Percentiles rank a stretch among this genome's conserved stretches.
phyloP scores from a whole-genome alignment of 805 yeast species.

The Saccharomycopsis sp. region DNA sequence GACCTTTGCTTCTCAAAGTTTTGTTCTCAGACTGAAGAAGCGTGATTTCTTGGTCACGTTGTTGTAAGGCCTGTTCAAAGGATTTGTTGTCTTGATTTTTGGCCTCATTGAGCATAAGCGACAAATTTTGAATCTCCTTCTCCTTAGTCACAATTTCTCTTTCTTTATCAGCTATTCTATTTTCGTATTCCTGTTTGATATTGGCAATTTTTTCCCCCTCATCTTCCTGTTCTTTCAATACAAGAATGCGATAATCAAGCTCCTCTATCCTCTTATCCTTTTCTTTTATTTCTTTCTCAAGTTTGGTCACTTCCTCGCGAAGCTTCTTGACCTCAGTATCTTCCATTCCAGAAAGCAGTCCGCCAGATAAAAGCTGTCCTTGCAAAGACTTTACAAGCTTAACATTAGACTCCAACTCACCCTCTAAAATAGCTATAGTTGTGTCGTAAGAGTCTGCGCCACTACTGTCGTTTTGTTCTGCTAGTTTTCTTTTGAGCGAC shows the following conservation, averaged over 20 bases:
- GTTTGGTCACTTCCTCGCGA: not conserved
- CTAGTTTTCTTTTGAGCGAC: not conserved
- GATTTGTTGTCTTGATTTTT: slow-evolving; percentile 1
- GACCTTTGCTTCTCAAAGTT: not conserved
- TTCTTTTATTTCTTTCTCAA: not conserved
- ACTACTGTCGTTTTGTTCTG: not conserved
- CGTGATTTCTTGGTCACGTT: not conserved
- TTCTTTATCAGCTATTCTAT: slow-evolving; percentile 8
- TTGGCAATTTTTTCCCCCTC: slow-evolving; percentile 22
- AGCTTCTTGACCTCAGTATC: not conserved
- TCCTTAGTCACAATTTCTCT: slow-evolving; percentile 6
- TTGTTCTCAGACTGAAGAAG: not conserved
- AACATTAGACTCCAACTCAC: not conserved
- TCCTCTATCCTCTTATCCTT: not conserved
- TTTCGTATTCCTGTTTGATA: slow-evolving; percentile 2
- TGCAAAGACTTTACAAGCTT: not conserved
- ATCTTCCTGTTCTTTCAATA: too few relatives aligned
- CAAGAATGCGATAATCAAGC: too few relatives aligned
- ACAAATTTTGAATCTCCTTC: slow-evolving; percentile 1
- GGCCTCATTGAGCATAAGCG: not conserved
- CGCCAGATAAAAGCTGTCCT: not conserved
- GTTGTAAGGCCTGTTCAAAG: not conserved
- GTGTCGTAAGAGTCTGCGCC: not conserved
- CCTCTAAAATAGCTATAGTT: not conserved
- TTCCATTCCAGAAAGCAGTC: not conserved